Evolutionary conservation across 2,329 filamentous ascomycete genomes (phyloP), one percentile per base, ranked within the genome.

Genomic region (Colletotrichum theobromicola): DNA sequence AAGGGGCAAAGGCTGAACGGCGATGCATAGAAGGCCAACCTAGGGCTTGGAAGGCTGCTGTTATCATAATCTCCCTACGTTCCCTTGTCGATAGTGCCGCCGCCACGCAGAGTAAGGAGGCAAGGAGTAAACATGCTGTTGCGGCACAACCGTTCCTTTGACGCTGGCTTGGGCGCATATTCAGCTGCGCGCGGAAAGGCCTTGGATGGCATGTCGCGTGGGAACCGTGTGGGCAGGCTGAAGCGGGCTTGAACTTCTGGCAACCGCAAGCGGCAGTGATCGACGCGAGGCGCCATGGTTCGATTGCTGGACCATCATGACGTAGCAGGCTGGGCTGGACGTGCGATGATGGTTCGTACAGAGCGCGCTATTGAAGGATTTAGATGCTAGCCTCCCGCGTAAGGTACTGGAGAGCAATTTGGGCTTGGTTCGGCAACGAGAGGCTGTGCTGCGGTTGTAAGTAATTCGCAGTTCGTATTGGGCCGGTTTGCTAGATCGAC

Each of bases 281-380:
- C 68, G 69, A 37, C 34, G 35, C 69, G 34, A 68, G 46, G 46
- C 69, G 69, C 69, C 72, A 67, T 75, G 57, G 46, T 72, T 42
- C 69, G 72, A 75, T 73, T 75, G 50, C 69, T 53, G 63, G 42
- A 50, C 72, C 57, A 68, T 64, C 57, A 69, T 75, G 63, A 75
- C 72, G 72, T 72, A 72, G 57, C 37, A 61, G 63, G 69, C 72
- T 71, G 67, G 32, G 16, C 61, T 57, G 32, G 57, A 68, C 57
- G 46, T 60, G 53, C 35, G 28, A 69, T 75, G 72, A 37, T 63
- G 15, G 42, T 61, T 62, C 37, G 30, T 53, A 66, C 37, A 53
- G n/a, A 61, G n/a, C 21, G 35, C 58, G 42, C 70, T 73, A 73
- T 73, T 50, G 70, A 70, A 35, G 46, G 46, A 37, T 18, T 15